A percentile compares a stretch with the other conserved stretches of the same genome.
Evolutionary conservation across 2,329 filamentous ascomycete species (phyloP).

Genomic region (Karstenula rhodostoma): DNA sequence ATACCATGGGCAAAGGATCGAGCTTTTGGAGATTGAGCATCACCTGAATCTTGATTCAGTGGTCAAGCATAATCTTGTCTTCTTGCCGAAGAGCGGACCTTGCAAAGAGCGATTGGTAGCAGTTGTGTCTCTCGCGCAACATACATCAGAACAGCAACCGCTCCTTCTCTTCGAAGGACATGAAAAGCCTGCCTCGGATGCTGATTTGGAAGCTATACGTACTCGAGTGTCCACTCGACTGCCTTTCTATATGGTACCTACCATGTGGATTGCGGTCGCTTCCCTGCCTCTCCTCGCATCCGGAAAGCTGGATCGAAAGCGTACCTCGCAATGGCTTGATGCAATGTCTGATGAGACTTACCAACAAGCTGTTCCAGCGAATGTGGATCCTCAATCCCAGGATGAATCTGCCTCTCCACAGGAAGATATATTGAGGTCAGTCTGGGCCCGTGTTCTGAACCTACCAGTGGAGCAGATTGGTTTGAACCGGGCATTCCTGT

Average conservation of each 20-base stretch:
- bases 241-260: constrained; percentile 21
- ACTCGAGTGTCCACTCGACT: constrained; percentile 15
- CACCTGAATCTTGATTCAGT: constrained; percentile 28
- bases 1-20: constrained; percentile 44
- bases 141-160: constrained; percentile 32
- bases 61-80: constrained; percentile 40
- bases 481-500: constrained; percentile 50
- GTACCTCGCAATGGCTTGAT: constrained; percentile 24
- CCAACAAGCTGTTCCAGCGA: constrained; percentile 24
- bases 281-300: constrained; percentile 28
- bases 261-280: constrained; percentile 26
- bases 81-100: constrained; percentile 50
- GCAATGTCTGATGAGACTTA: constrained; percentile 27
- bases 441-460: constrained; percentile 45
- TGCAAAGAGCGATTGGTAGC: constrained; percentile 52
- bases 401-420: constrained; percentile 20
- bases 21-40: constrained; percentile 37
- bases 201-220: constrained; percentile 15
- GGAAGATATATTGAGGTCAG: constrained; percentile 32
- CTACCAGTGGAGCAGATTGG: constrained; percentile 34
- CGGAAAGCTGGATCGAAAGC: constrained; percentile 28
- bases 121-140: constrained; percentile 49
- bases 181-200: constrained; percentile 11
- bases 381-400: not conserved
- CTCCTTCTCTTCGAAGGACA: constrained; percentile 20